Evolutionary conservation across 331 rosid genomes (phyloP).

Genomic region (Quercus lobata): DNA sequence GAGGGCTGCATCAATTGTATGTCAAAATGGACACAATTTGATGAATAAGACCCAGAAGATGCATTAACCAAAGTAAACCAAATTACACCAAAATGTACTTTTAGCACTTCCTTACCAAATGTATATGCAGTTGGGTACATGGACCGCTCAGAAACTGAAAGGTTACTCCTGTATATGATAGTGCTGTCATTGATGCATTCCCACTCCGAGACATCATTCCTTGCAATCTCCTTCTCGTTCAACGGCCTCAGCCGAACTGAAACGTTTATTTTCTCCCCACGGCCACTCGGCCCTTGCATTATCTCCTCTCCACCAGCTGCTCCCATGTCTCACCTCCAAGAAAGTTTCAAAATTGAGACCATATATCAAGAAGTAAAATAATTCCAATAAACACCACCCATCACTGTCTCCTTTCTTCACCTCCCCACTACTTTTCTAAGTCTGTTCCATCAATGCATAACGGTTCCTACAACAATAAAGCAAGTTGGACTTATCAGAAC

Average conservation of each 20-base stretch:
- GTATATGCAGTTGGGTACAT: constrained; percentile 82
- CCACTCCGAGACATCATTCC: constrained; percentile 79
- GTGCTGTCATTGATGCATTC: constrained; percentile 79
- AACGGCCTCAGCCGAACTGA: constrained; percentile 83
- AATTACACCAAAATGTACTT: neutral
- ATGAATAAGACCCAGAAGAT: neutral
- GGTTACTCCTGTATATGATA: constrained; percentile 69
- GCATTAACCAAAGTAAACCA: neutral
- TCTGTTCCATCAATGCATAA: constrained; percentile 15
- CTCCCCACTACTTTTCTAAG: constrained; percentile 18
- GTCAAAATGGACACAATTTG: neutral
- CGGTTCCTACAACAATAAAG: constrained; percentile 20
- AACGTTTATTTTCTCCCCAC: constrained; percentile 60
- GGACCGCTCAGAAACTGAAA: constrained; percentile 83
- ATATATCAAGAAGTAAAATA: constrained; percentile 26
- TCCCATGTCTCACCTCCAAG: constrained; percentile 58
- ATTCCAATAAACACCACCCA: constrained; percentile 13
- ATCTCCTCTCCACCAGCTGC: constrained; percentile 66
- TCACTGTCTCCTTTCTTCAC: constrained; percentile 26
- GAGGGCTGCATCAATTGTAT: neutral
- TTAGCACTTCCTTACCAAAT: constrained; percentile 53
- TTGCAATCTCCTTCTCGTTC: constrained; percentile 53
- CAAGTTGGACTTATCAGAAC: constrained; percentile 35
- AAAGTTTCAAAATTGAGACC: constrained; percentile 18
- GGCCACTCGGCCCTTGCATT: constrained; percentile 26